phyloP scores from a whole-genome alignment of 2,329 filamentous ascomycete genomes.

The Incumbomyces delicatus region DNA sequence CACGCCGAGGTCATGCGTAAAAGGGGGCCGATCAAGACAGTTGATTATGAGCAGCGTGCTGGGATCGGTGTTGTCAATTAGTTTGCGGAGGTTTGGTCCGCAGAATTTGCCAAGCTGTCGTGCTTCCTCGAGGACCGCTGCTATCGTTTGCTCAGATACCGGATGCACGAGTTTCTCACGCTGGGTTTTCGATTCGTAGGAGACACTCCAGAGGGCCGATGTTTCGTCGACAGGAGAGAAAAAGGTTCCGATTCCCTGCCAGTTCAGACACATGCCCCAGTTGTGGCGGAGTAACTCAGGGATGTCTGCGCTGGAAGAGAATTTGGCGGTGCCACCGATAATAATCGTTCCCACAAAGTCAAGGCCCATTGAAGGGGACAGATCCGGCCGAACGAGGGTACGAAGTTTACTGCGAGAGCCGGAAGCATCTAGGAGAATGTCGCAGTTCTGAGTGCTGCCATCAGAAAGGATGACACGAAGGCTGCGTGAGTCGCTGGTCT shows the following conservation, averaged over 20 bases:
- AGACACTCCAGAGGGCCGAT: conserved; percentile 36
- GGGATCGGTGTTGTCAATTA: conserved; percentile 33
- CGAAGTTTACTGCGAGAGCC: conserved; percentile 38
- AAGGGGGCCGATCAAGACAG: conserved; percentile 37
- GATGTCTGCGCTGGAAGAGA: conserved; percentile 22
- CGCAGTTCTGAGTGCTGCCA: conserved; percentile 16
- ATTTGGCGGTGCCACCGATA: conserved; percentile 31
- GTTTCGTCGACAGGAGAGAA: conserved; percentile 35
- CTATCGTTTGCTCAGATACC: conserved; percentile 9
- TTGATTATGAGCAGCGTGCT: conserved; percentile 32
- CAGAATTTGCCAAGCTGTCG: conserved; percentile 28
- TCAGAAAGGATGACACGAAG: conserved; percentile 9
- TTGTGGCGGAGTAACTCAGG: conserved; percentile 27
- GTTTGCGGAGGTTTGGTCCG: conserved; percentile 31
- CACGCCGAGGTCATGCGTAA: conserved; percentile 27
- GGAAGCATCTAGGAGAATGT: conserved; percentile 39
- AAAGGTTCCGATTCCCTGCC: conserved; percentile 35
- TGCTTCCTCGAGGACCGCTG: conserved; percentile 14
- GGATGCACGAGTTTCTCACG: conserved; percentile 11
- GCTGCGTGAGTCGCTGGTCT: conserved; percentile 7
- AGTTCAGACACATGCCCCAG: conserved; percentile 35
- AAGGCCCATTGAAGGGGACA: conserved; percentile 22
- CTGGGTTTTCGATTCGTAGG: conserved; percentile 18
- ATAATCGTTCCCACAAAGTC: conserved; percentile 33
- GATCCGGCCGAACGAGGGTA: conserved; percentile 29